Conservation (phyloP, 2,329 filamentous ascomycete genomes). For the Chaetomium sp. region DNA sequence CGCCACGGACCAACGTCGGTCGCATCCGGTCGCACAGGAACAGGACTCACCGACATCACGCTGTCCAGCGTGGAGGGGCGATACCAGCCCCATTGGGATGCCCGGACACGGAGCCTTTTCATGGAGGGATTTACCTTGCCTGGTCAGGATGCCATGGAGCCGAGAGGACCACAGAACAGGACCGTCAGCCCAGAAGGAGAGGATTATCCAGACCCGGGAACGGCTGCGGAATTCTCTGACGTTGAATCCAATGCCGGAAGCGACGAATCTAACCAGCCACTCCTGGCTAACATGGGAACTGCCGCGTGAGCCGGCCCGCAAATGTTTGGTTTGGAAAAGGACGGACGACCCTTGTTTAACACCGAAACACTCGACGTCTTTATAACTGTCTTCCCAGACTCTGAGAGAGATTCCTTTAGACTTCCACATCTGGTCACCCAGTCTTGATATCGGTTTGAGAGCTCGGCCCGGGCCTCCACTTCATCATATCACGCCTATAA, state of each 20-base stretch:
- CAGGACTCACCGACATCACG: conserved; percentile 13
- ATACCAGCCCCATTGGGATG: conserved; percentile 15
- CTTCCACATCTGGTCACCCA: too few relatives aligned
- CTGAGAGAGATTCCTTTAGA: too few relatives aligned
- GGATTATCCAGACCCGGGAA: neutral
- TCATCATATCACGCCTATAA: too few relatives aligned
- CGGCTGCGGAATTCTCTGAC: neutral
- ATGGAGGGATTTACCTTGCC: neutral
- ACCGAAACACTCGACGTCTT: too few relatives aligned
- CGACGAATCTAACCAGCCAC: conserved; percentile 9
- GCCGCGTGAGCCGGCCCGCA: too few relatives aligned
- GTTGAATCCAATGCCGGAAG: neutral
- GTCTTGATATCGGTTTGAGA: too few relatives aligned
- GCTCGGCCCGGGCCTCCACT: too few relatives aligned
- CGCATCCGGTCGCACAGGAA: conserved; percentile 5
- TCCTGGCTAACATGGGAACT: neutral
- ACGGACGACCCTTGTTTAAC: too few relatives aligned
- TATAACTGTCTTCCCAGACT: too few relatives aligned
- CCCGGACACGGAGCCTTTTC: conserved; percentile 11
- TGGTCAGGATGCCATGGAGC: neutral
- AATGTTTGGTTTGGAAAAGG: too few relatives aligned
- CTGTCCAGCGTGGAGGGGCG: conserved; percentile 12
- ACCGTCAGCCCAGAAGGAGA: neutral
- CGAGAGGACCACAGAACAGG: neutral
- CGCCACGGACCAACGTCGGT: conserved; percentile 15